These are phyloP conservation scores for Pulchroboletus neoregius DNA, from an alignment of 1,284 basidiomycete genomes.

Conservation along the genomic window DNA sequence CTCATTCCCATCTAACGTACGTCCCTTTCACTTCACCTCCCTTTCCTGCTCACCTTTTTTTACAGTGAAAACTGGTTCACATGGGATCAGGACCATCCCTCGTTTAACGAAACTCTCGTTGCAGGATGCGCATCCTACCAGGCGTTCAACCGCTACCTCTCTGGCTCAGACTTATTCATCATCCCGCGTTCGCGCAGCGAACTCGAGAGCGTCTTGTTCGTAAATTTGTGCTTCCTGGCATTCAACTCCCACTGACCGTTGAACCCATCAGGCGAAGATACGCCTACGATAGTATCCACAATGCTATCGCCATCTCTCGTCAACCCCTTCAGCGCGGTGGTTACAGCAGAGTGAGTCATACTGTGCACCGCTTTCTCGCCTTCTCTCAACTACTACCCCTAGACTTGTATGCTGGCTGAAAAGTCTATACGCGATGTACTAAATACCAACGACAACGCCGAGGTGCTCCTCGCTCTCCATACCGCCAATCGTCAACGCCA, in stretches of 20 bases:
- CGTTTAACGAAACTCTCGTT: slow-evolving; percentile 68
- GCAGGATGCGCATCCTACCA: slow-evolving; percentile 65
- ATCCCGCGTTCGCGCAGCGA: slow-evolving; percentile 59
- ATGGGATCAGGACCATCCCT: slow-evolving; percentile 65
- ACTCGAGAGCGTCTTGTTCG: slow-evolving; percentile 69
- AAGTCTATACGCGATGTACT: slow-evolving; percentile 65
- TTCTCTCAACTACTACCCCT: background rate
- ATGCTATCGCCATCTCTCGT: slow-evolving; percentile 66
- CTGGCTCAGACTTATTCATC: slow-evolving; percentile 64
- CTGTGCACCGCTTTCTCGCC: background rate
- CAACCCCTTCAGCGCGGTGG: slow-evolving; percentile 62
- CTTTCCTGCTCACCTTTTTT: slow-evolving; percentile 6
- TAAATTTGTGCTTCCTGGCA: slow-evolving; percentile 12
- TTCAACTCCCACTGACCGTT: slow-evolving; percentile 1
- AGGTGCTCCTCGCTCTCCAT: slow-evolving; percentile 62
- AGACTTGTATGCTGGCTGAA: slow-evolving; percentile 69
- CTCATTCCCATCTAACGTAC: slow-evolving; percentile 65
- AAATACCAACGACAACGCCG: slow-evolving; percentile 60
- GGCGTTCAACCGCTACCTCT: slow-evolving; percentile 56
- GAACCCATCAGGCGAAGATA: slow-evolving; percentile 55
- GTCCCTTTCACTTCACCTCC: slow-evolving; percentile 21
- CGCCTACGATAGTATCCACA: slow-evolving; percentile 74
- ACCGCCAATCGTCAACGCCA: slow-evolving; percentile 9
- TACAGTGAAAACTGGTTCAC: slow-evolving; percentile 59
- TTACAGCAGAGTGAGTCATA: slow-evolving; percentile 61